phyloP scores from a whole-genome alignment of 768 basidiomycete genomes.

The Auricularia sp. region DNA sequence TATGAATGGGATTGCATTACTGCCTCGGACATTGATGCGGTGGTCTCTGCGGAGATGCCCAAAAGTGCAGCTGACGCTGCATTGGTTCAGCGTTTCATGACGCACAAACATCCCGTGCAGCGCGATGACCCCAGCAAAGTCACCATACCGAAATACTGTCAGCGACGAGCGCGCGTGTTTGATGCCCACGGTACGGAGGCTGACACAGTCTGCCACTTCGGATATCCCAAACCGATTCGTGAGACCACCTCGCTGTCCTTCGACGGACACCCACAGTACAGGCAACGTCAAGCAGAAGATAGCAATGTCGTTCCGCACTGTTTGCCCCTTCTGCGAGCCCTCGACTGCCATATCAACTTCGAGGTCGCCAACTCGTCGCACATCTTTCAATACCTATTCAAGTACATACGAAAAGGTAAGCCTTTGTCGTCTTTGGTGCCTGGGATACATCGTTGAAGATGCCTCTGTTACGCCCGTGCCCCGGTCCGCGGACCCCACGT shows the following conservation, averaged over 20 bases:
- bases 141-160: no score
- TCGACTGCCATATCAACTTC: slow-evolving; percentile 30
- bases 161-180: no score
- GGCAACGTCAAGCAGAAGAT: slow-evolving; percentile 16
- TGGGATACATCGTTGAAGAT: no score
- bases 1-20: no score
- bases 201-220: slow-evolving; percentile 14
- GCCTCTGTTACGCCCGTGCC: no score
- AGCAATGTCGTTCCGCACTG: slow-evolving; percentile 24
- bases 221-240: slow-evolving; percentile 14
- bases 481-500: no score
- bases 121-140: no score
- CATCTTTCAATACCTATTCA: slow-evolving; percentile 31
- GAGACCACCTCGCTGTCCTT: slow-evolving; percentile 17
- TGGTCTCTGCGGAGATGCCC: no score
- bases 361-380: slow-evolving; percentile 22
- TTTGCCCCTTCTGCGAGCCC: slow-evolving; percentile 15
- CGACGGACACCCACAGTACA: slow-evolving; percentile 22
- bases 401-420: slow-evolving; percentile 31
- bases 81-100: no score
- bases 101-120: not conserved
- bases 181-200: no score
- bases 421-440: not conserved
- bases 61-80: no score
- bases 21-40: no score